phyloP scores from a whole-genome alignment of 805 yeast genomes.

The Cyberlindnera lachancei region DNA sequence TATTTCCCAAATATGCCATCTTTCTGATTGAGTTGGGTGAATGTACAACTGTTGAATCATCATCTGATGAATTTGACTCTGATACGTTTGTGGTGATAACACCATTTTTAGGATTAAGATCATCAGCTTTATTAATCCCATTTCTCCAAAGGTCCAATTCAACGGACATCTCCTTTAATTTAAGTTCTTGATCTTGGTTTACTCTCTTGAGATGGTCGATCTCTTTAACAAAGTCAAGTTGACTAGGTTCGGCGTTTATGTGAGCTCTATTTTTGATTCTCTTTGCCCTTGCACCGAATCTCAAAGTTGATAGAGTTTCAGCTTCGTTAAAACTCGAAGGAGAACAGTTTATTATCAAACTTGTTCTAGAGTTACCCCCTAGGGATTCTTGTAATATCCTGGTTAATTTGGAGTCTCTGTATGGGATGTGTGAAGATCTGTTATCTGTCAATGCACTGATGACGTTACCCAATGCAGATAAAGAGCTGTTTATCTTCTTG shows the following conservation, averaged over 20 bases:
- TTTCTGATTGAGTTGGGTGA: background rate
- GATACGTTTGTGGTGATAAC: too few species aligned
- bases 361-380: slow-evolving; percentile 78
- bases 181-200: slow-evolving; percentile 13
- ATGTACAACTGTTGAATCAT: slow-evolving; percentile 1
- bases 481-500: slow-evolving; percentile 71
- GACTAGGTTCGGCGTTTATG: slow-evolving; percentile 35
- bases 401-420: slow-evolving; percentile 72
- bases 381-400: slow-evolving; percentile 70
- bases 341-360: slow-evolving; percentile 67
- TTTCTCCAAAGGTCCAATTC: slow-evolving; percentile 21
- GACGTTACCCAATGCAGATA: slow-evolving; percentile 73
- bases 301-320: slow-evolving; percentile 64
- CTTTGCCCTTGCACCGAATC: slow-evolving; percentile 73
- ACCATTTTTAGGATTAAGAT: background rate
- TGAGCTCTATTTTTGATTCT: slow-evolving; percentile 57
- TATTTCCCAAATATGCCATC: slow-evolving; percentile 4
- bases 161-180: slow-evolving; percentile 11
- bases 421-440: slow-evolving; percentile 58
- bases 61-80: slow-evolving; percentile 1
- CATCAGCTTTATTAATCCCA: slow-evolving; percentile 9
- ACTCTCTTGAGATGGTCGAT: slow-evolving; percentile 14
- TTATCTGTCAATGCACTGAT: slow-evolving; percentile 73
- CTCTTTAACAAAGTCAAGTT: slow-evolving; percentile 15
- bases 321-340: slow-evolving; percentile 46